Evolutionary conservation across 2,329 filamentous ascomycete genomes (phyloP).

Genomic region (Botrytis cinerea): DNA sequence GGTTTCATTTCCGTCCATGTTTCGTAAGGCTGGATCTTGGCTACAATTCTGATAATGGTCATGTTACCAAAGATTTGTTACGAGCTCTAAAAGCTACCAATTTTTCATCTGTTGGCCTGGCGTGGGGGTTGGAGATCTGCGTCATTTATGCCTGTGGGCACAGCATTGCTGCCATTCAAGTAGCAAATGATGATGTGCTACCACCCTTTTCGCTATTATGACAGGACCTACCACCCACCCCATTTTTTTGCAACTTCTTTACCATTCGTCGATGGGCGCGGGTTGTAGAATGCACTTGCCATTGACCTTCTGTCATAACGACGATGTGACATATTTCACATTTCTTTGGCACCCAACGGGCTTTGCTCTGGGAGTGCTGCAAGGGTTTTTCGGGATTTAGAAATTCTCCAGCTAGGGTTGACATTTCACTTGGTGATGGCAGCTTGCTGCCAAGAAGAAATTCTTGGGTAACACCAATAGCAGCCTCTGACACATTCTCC

Average conservation of each 20-base stretch:
- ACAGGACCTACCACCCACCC: background rate
- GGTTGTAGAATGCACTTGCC: slow-evolving; percentile 50
- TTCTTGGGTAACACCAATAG: slow-evolving; percentile 57
- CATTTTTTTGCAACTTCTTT: slow-evolving; percentile 32
- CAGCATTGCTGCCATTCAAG: slow-evolving; percentile 7
- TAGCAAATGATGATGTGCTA: background rate
- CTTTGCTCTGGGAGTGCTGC: slow-evolving; percentile 46
- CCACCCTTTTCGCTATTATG: background rate
- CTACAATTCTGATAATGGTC: background rate
- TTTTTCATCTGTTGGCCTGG: background rate
- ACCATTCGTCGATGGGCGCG: slow-evolving; percentile 44
- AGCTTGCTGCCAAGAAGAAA: slow-evolving; percentile 61
- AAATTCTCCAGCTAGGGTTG: slow-evolving; percentile 56
- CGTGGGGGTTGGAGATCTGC: background rate
- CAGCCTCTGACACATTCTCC: slow-evolving; percentile 64
- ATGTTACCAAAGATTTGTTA: slow-evolving; percentile 2
- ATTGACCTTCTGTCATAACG: slow-evolving; percentile 56
- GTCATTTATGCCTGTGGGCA: slow-evolving; percentile 7
- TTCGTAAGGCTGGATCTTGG: slow-evolving; percentile 19
- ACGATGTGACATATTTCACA: slow-evolving; percentile 75
- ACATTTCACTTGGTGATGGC: slow-evolving; percentile 55
- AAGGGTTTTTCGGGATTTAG: slow-evolving; percentile 53
- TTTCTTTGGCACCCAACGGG: slow-evolving; percentile 53
- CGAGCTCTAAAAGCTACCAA: background rate
- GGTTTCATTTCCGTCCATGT: background rate